Conservation (phyloP, 2,329 filamentous ascomycete species). For the Eutypa lata region DNA sequence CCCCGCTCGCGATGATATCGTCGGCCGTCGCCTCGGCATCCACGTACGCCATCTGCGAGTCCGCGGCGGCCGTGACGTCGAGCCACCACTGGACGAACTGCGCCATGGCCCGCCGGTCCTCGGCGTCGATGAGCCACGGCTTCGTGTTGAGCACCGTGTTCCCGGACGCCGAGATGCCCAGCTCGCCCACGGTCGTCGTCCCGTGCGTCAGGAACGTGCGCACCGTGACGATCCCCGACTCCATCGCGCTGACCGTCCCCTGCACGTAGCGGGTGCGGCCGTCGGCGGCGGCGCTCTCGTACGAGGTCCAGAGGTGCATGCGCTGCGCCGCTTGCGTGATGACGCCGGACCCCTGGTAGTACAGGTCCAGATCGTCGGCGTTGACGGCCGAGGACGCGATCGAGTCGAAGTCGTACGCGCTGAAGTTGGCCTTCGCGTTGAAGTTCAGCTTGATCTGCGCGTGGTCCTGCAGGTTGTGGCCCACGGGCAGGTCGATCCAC, state of each 20-base stretch:
- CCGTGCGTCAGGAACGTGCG: conserved; percentile 16
- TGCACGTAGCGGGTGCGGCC: conserved; percentile 11
- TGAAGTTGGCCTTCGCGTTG: conserved; percentile 18
- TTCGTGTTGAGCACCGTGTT: not conserved
- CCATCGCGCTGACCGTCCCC: conserved; percentile 10
- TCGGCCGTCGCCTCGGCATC: conserved; percentile 35
- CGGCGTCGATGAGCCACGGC: not conserved
- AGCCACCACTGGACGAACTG: conserved; percentile 1
- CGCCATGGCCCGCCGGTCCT: not conserved
- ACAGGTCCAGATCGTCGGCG: too few species aligned
- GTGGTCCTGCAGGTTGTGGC: conserved; percentile 34
- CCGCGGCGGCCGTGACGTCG: not conserved
- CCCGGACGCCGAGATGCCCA: not conserved
- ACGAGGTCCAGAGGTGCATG: conserved; percentile 45
- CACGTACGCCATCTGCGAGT: conserved; percentile 37
- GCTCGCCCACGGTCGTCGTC: conserved; percentile 5
- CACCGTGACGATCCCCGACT: conserved; percentile 8
- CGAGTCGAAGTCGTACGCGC: conserved; percentile 40
- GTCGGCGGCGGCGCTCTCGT: conserved; percentile 20
- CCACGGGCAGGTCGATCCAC: conserved; percentile 38
- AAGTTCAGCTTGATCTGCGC: conserved; percentile 50
- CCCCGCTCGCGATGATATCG: conserved; percentile 35
- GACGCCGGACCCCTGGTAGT: too few species aligned
- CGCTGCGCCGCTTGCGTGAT: conserved; percentile 44
- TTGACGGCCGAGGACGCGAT: conserved; percentile 29